A percentile compares a stretch with the other conserved stretches of the same genome.
phyloP scores from a whole-genome alignment of 179 eudicot genomes.

The Silene coronaria region DNA sequence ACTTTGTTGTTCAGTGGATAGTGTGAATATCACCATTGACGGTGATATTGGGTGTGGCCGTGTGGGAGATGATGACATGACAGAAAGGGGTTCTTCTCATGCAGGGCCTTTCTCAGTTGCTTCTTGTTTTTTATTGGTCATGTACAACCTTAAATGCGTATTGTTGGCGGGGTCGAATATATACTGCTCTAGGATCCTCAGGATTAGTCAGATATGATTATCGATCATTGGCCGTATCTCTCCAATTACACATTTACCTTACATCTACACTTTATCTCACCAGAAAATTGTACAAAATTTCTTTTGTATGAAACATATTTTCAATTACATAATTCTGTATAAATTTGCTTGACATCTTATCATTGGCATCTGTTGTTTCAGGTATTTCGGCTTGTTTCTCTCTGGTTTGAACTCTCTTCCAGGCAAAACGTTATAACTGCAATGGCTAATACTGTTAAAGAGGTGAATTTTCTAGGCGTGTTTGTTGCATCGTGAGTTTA shows the following conservation, averaged over 20 bases:
- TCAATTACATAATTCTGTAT: background rate
- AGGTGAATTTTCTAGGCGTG: slow-evolving; percentile 40
- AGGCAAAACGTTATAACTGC: slow-evolving; percentile 64
- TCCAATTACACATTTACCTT: background rate
- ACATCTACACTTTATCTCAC: background rate
- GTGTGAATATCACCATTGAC: too few species aligned
- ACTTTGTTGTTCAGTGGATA: too few species aligned
- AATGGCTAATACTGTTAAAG: slow-evolving; percentile 72
- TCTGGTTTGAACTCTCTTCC: slow-evolving; percentile 87
- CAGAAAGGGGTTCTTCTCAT: too few species aligned
- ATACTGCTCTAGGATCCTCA: too few species aligned
- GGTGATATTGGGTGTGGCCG: too few species aligned
- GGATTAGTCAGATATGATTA: too few species aligned
- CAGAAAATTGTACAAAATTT: background rate
- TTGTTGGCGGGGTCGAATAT: too few species aligned
- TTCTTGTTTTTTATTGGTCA: too few species aligned
- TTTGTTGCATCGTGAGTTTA: background rate
- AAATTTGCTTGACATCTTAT: background rate
- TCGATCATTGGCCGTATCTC: too few species aligned
- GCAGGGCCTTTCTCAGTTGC: too few species aligned
- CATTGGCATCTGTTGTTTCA: slow-evolving; percentile 28
- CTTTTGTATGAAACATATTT: background rate
- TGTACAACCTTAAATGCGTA: too few species aligned
- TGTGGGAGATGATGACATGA: too few species aligned
- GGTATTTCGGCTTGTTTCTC: slow-evolving; percentile 97